phyloP scores from a whole-genome alignment of 2,329 filamentous ascomycete genomes.

The Ascochyta lentis region DNA sequence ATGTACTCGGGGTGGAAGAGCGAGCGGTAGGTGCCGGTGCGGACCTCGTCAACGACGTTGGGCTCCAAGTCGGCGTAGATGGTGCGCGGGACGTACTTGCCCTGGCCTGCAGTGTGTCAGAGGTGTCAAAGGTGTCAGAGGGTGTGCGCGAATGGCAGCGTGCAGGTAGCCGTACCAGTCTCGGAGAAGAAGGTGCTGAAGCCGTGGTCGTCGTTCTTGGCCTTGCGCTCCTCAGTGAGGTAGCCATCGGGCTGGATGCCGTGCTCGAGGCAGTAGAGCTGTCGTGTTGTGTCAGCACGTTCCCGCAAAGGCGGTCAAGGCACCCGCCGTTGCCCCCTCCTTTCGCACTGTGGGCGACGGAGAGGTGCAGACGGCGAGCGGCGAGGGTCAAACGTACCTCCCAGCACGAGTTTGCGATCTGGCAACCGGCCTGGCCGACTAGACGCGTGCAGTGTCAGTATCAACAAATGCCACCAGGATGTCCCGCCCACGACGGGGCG shows the following conservation, averaged over 20 bases:
- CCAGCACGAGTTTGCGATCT: slow-evolving; percentile 99
- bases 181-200: slow-evolving; percentile 99
- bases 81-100: slow-evolving; percentile 98
- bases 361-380: slow-evolving; percentile 18
- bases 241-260: slow-evolving; percentile 99
- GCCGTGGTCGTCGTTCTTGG: slow-evolving; percentile 88
- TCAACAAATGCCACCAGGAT: slow-evolving; percentile 30
- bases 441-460: slow-evolving; percentile 63
- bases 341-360: slow-evolving; percentile 17
- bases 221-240: slow-evolving; percentile 97
- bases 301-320: slow-evolving; percentile 36
- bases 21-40: slow-evolving; percentile 92
- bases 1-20: slow-evolving; percentile 99
- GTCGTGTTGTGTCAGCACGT: slow-evolving; percentile 40
- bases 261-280: slow-evolving; percentile 99
- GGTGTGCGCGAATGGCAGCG: slow-evolving; percentile 20
- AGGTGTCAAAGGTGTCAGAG: slow-evolving; percentile 24
- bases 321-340: slow-evolving; percentile 43
- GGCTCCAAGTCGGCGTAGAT: slow-evolving; percentile 99
- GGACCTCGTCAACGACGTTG: slow-evolving; percentile 99
- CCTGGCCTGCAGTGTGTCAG: slow-evolving; percentile 70
- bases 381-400: slow-evolving; percentile 75
- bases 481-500: slow-evolving; percentile 49
- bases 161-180: slow-evolving; percentile 73
- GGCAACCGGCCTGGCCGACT: slow-evolving; percentile 99